Evolutionary conservation across 2,329 filamentous ascomycete species (phyloP), one percentile per base, ranked within the genome.

Genomic region (Emericellopsis cladophorae): DNA sequence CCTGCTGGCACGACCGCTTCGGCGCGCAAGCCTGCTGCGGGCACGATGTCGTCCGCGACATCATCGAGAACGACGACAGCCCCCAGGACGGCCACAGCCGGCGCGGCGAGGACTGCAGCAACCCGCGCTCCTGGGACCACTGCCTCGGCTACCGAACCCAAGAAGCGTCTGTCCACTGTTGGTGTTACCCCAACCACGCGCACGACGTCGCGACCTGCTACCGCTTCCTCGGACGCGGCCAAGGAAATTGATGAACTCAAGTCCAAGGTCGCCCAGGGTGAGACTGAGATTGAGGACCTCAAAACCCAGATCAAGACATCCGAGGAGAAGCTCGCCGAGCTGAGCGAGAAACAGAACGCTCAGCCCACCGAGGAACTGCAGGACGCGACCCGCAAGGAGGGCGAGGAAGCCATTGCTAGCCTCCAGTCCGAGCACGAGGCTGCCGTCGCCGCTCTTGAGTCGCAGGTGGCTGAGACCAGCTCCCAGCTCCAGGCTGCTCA

Each of bases 171-270:
- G 15, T 79, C 76, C 9, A 65, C 65, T 1, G 62, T 66, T 18
- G 61, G 67, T 23, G 53, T 58, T 2, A 53, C 65, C 4, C 46
- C 61, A 4, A 42, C 63, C 40, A 33, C 40, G 29, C 39, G 40
- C 40, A 15, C 41, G 16, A 10, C 67, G 72, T 46, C 54, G 21
- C 37, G 60, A 5, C 42, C 64, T n/a, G 51, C 63, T 14, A 54
- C 53, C 9, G 55, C 64, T 29, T 61, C 66, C 18, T 54, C 63
- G 14, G 62, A 66, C 10, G 48, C 59, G 7, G 54, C 67, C 16
- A 79, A 75, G 58, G 74, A 76, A 50, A 60, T 74, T 4, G 76
- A 80, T 39, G 69, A 75, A 36, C 63, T 81, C 35, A 80, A 76
- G 60, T 56, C 64, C 7, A 78, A 79, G 57, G 62, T 81, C 18